Base-by-base conservation (phyloP, 345 rosid species). In the Rhizophora mangle region DNA sequence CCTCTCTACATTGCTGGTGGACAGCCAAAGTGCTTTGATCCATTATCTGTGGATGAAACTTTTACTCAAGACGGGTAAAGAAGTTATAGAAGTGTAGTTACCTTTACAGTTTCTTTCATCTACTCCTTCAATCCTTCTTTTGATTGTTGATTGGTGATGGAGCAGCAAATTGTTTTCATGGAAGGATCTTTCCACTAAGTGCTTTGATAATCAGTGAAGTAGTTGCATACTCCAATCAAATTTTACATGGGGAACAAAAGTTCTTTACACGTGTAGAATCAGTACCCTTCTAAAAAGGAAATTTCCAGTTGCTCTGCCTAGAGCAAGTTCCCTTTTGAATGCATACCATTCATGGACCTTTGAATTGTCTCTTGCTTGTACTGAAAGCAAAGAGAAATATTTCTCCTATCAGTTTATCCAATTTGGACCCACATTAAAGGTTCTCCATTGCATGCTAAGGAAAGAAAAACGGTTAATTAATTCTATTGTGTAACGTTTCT, bases 21-120 rank as follows among this genome's bases (percentile, higher is more conserved):
- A 70, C 86, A 82, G 74, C 93, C 98, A 49, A 86, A 77, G 75
- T 66, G 75, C 74, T 81, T 75, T 53, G 79, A 73, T 68, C 65
- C 82, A 61, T 85, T 84, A 74, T n/a, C 47, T 60, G 80, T 73
- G 15, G 85, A 85, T 76, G 86, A 80, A 72, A 76, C 74, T 63
- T 80, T 81, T 78, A 92, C 87, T 10, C 67, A 78, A 72, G 98
- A 90, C 39, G 96, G 98, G 98, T 93, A 86, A 58, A 67, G 51
- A 51, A 53, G 16, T 29, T 16, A 8, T 36, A 13, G 6, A 24
- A 21, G 29, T 66, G 6, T 13, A 55, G 49, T 32, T n/a, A 32
- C 9, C 6, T 52, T 19, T 27, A 32, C 58, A 36, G 26, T 10
- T 67, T 69, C n/a, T 70, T 37, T 15, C 49, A 43, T 13, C 5